Conservation (phyloP, 306 rosid species). For the cucumber (Cucumis sativus) region DNA sequence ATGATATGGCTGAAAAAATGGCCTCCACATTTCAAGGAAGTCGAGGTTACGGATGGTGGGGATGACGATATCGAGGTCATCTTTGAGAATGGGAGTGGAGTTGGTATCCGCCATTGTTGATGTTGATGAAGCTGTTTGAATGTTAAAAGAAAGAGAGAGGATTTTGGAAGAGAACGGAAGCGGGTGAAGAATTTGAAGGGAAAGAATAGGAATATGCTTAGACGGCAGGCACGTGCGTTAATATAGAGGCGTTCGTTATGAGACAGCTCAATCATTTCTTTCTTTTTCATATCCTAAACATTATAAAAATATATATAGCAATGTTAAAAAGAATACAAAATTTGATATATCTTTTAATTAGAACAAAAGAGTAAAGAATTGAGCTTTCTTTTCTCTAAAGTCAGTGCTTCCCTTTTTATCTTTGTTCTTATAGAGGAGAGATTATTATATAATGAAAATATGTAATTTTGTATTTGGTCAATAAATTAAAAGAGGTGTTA, state of each 20-base stretch:
- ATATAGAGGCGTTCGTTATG: not conserved
- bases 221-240: conserved; percentile 1
- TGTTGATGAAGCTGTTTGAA: too few relatives aligned
- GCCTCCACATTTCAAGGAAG: conserved; percentile 71
- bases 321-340: too few relatives aligned
- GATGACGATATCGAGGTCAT: conserved; percentile 71
- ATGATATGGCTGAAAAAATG: conserved; percentile 57
- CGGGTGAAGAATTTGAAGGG: not conserved
- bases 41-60: conserved; percentile 75
- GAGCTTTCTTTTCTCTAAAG: too few relatives aligned
- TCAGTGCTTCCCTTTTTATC: too few relatives aligned
- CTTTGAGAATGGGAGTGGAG: conserved; percentile 38
- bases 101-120: conserved; percentile 17
- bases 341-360: too few relatives aligned
- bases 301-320: too few relatives aligned
- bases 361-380: too few relatives aligned
- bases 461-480: too few relatives aligned
- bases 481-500: too few relatives aligned
- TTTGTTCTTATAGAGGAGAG: too few relatives aligned
- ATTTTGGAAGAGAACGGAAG: not conserved
- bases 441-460: too few relatives aligned
- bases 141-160: not conserved
- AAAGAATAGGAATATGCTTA: not conserved
- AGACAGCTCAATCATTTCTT: not conserved
- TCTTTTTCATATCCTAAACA: too few relatives aligned